Evolutionary conservation across 2,329 filamentous ascomycete genomes (phyloP), one percentile per base, ranked within the genome.

Genomic region (Fonsecaea pedrosoi): DNA sequence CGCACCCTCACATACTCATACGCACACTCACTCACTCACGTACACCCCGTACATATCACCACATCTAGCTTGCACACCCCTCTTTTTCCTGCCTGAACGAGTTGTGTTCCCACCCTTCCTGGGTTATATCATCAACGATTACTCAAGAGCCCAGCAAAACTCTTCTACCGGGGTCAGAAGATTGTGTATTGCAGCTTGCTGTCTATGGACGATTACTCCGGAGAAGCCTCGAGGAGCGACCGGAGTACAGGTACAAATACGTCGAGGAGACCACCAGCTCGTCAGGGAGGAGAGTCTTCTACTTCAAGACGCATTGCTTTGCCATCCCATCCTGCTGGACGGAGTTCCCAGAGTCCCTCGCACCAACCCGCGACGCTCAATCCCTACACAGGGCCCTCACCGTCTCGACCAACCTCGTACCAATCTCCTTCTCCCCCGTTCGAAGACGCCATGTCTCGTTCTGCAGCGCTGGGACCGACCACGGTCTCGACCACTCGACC

Each of bases 51-150:
- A 45, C 42, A 50, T 50, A 50, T 18, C 45, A 50, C 45, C 45
- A 21, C 25, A 25, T 2, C 25, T 25, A 25, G 25, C 25, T 25
- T 25, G 3, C 45, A 50, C 15, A 1, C 45, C 18, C 45, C 64
- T 54, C 48, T 60, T 40, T 64, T 64, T 54, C 54, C 42, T 38
- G 42, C 37, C 42, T 63, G 66, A 50, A 30, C 62, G 57, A 48
- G 42, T 66, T 48, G 59, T 64, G 42, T 66, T 45, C 25, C 18
- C 42, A 62, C 38, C 54, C 30, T 38, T 53, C 62, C 54, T 62
- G 63, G 59, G 58, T 70, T 70, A 68, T 70, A 70, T 70, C 65
- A 70, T 66, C 65, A 66, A 55, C 59, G 68, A 64, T 70, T 68
- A 70, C 62, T 68, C 65, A 70, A 68, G 37, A 45, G 7, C 25